These are phyloP conservation scores for Thermomucor indicae-seudaticae DNA, from an alignment of 371 early-diverging fungal species.

Conservation along the genomic window DNA sequence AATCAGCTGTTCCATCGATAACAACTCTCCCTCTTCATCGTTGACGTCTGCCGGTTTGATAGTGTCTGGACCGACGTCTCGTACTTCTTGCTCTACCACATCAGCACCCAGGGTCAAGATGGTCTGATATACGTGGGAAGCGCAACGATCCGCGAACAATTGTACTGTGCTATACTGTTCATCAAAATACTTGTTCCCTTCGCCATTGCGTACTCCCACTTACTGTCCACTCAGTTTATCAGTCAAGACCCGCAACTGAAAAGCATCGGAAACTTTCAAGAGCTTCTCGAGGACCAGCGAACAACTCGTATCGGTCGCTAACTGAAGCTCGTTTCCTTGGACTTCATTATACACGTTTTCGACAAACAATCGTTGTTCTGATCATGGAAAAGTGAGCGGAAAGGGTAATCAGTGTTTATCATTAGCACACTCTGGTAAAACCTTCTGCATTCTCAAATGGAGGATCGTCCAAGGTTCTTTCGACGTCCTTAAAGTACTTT, in stretches of 20 bases:
- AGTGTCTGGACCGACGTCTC: slow-evolving; percentile 21
- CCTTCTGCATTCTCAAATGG: slow-evolving; percentile 72
- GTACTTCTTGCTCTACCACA: slow-evolving; percentile 71
- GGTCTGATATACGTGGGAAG: slow-evolving; percentile 84
- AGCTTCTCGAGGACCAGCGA: slow-evolving; percentile 80
- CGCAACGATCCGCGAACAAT: slow-evolving; percentile 79
- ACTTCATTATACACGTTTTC: slow-evolving; percentile 76
- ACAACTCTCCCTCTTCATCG: slow-evolving; percentile 44
- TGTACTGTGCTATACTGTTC: slow-evolving; percentile 44
- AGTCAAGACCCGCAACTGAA: slow-evolving; percentile 70
- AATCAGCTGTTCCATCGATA: slow-evolving; percentile 65
- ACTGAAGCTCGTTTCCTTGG: slow-evolving; percentile 67
- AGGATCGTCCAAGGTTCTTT: slow-evolving; percentile 65
- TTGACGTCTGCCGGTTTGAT: slow-evolving; percentile 18
- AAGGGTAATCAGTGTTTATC: background rate
- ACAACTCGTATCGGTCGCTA: slow-evolving; percentile 75
- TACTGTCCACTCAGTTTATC: slow-evolving; percentile 64
- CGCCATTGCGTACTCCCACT: slow-evolving; percentile 4
- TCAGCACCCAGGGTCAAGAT: slow-evolving; percentile 67
- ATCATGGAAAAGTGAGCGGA: too few relatives aligned
- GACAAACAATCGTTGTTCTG: slow-evolving; percentile 70
- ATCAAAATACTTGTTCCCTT: background rate
- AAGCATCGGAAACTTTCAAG: slow-evolving; percentile 62
- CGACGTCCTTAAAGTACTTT: slow-evolving; percentile 72
- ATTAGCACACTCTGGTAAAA: slow-evolving; percentile 9